Evolutionary conservation across 2,329 filamentous ascomycete genomes (phyloP), one percentile per base, ranked within the genome.

Genomic region (Zymoseptoria brevis): DNA sequence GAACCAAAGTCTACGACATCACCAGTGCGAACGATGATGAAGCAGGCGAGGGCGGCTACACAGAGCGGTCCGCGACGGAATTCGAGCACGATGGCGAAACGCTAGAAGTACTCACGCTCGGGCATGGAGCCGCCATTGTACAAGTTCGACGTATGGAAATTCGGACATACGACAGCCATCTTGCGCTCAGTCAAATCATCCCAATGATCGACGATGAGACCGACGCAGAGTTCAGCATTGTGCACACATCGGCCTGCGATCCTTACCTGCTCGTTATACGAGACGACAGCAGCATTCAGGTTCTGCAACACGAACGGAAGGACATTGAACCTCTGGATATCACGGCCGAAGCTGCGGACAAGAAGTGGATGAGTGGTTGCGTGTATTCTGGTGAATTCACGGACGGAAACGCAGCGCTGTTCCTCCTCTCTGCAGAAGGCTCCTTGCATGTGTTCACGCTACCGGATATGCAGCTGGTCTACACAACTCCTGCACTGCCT

Each of bases 201-300:
- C 90, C 92, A 0, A 90, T 97, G 82, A 83, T 90, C 62, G 94
- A 97, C 67, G 94, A 96, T 68, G 89, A 94, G 64, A 92, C 87
- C 0, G 91, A 88, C 11, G 86, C 83, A 19, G 90, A 96, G 68
- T 87, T 90, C 4, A 82, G 87, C 56, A 87, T 94, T 50, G 77
- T 91, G 52, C 88, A 85, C 68, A 88, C 89, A 45, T 95, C 89
- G 71, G 92, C 97, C 67, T 84, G 84, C 19, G 93, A 97, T 66
- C 90, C 90, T 0, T 96, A 91, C 69, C 75, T 99, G 11, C 77
- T 96, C 1, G 81, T 97, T 13, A 77, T 96, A 19, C 83, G 90
- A 58, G 90, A 96, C 64, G 91, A 99, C 72, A 85, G 84, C 5
- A 94, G 88, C 61, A 81, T 91, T 6, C 85, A 89, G 58, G 77